A percentile compares a stretch with the other conserved stretches of the same genome.
phyloP scores from a whole-genome alignment of 805 yeast genomes.

The Starmerella bombi region DNA sequence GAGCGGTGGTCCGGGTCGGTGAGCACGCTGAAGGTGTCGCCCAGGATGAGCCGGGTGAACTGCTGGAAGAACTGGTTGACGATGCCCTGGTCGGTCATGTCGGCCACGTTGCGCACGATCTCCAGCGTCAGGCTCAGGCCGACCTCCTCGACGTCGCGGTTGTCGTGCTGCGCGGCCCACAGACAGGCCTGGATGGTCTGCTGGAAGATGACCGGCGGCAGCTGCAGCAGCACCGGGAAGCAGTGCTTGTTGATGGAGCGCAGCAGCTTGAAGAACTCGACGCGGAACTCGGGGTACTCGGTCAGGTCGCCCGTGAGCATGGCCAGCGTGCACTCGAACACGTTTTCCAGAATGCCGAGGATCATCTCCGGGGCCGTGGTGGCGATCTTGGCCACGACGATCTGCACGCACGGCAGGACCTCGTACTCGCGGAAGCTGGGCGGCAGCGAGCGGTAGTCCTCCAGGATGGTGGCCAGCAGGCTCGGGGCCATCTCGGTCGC shows the following conservation, averaged over 20 bases:
- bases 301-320: slow-evolving; percentile 94
- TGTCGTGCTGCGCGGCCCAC: slow-evolving; percentile 97
- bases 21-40: slow-evolving; percentile 83
- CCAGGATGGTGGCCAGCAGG: slow-evolving; percentile 68
- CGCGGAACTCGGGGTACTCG: slow-evolving; percentile 95
- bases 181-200: slow-evolving; percentile 83
- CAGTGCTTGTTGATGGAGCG: slow-evolving; percentile 76
- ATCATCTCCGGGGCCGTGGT: slow-evolving; percentile 59
- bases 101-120: slow-evolving; percentile 71
- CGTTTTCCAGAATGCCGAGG: slow-evolving; percentile 72
- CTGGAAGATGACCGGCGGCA: slow-evolving; percentile 87
- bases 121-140: slow-evolving; percentile 79
- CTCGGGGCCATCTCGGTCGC: slow-evolving; percentile 75
- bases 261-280: slow-evolving; percentile 81
- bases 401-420: slow-evolving; percentile 86
- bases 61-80: slow-evolving; percentile 77
- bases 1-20: slow-evolving; percentile 97
- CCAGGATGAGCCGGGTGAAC: slow-evolving; percentile 74
- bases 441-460: slow-evolving; percentile 75
- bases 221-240: slow-evolving; percentile 71
- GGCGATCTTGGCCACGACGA: slow-evolving; percentile 78
- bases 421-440: slow-evolving; percentile 98
- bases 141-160: slow-evolving; percentile 88
- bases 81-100: slow-evolving; percentile 46
- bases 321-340: slow-evolving; percentile 83